Base-by-base conservation (phyloP, 2,329 filamentous ascomycete genomes). In the Fusarium xyrophilum region DNA sequence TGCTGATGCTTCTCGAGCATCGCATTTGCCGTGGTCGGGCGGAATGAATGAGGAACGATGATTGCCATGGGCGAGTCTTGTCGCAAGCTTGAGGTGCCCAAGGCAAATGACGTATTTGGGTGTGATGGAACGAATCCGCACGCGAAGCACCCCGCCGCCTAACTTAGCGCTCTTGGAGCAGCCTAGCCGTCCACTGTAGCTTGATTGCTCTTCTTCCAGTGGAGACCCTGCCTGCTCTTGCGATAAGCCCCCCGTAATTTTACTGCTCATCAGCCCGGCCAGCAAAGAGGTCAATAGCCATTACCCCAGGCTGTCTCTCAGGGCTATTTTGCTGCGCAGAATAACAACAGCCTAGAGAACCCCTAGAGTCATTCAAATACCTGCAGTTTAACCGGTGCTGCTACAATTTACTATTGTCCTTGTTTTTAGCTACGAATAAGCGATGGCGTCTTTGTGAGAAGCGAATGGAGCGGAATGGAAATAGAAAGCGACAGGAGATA, bases 1-100 rank as follows among this genome's bases (percentile, higher is more conserved):
- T 4, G 1, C 36, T 38, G 8, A 7, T 6, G 8, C 38, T 21
- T 3, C n/a, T 1, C 13, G 7, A 10, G 5, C 8, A 21, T 38
- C 5, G 36, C n/a, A 10, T 21, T 21, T 4, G 13, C 13, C 21
- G 38, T 10, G 8, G 14, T 27, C 25, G 25, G 25, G 11, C 6
- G 13, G 8, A 7, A 21, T 10, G n/a, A 39, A 39, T 7, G n/a
- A 39, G 38, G 36, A 21, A 39, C 7, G 36, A 21, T 39, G n/a
- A 39, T 21, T 21, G 36, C 36, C 0, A 4, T 39, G 36, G 8
- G 35, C 8, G n/a, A n/a, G n/a, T n/a, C n/a, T n/a, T n/a, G n/a
- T n/a, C n/a, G n/a, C n/a, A n/a, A n/a, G n/a, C n/a, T n/a, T n/a
- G n/a, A n/a, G n/a, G n/a, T 38, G 19, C 4, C 19, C 11, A 5